Conservation (phyloP, 805 yeast genomes). For the Wickerhamomyces kurtzmanii region DNA sequence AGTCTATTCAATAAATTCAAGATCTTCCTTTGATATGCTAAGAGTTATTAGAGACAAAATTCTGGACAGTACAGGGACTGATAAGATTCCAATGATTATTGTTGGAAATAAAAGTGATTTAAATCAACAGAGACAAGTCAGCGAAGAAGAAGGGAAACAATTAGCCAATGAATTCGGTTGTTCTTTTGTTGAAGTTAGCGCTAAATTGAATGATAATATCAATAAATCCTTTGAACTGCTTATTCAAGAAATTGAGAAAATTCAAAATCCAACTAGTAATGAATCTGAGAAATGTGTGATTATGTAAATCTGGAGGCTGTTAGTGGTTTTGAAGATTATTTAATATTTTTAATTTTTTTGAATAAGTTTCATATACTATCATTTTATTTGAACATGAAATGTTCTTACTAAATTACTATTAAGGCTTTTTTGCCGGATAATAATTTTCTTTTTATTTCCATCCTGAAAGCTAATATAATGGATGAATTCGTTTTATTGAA, state of each 20-base stretch:
- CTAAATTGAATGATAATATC: constrained; percentile 70
- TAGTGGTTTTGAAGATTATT: too few relatives aligned
- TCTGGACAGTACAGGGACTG: constrained; percentile 55
- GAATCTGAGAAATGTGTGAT: constrained; percentile 42
- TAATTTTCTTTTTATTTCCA: too few relatives aligned
- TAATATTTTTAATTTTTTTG: too few relatives aligned
- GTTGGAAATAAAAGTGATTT: constrained; percentile 75
- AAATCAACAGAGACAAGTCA: constrained; percentile 55
- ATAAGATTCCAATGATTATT: constrained; percentile 66
- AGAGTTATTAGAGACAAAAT: constrained; percentile 77
- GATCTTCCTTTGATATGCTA: constrained; percentile 69
- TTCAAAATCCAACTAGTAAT: constrained; percentile 41
- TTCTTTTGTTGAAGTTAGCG: constrained; percentile 77
- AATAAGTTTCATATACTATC: too few relatives aligned
- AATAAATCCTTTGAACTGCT: constrained; percentile 48
- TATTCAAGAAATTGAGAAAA: constrained; percentile 50
- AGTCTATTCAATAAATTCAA: constrained; percentile 73
- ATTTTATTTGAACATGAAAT: too few relatives aligned
- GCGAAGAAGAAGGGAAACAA: constrained; percentile 44
- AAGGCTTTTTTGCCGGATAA: too few relatives aligned
- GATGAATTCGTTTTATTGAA: too few relatives aligned
- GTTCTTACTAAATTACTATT: too few relatives aligned
- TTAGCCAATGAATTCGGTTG: constrained; percentile 59
- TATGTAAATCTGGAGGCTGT: too few relatives aligned
- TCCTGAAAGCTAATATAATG: too few relatives aligned